Percentiles rank a stretch among this genome's conserved stretches.
Conservation (phyloP, 2,329 filamentous ascomycete species). For the Magnaporthiopsis poae region DNA sequence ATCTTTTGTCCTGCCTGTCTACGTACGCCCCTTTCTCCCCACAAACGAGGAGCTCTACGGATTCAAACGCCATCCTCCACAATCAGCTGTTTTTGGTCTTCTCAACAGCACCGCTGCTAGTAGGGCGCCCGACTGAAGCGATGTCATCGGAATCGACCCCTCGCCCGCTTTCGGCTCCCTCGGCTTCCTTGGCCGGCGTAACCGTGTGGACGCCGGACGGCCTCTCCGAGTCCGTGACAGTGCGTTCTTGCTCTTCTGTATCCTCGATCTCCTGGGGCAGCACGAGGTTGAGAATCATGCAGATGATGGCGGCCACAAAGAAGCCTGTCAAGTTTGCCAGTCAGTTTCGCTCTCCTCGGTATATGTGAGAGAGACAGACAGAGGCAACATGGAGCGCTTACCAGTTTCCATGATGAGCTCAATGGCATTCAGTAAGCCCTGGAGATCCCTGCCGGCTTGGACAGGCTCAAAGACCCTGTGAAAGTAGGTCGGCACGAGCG, state of each 20-base stretch:
- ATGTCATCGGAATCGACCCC: constrained; percentile 1
- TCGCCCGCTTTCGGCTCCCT: constrained; percentile 1
- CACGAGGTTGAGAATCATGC: constrained; percentile 62
- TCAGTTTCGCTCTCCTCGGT: not conserved
- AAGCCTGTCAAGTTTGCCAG: constrained; percentile 48
- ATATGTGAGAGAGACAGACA: not conserved
- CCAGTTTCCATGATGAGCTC: constrained; percentile 53
- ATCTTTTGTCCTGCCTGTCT: not conserved
- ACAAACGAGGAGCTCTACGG: not conserved
- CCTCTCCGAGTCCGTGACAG: constrained; percentile 8
- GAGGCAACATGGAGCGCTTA: not conserved
- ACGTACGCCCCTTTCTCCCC: not conserved
- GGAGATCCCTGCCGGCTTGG: constrained; percentile 56
- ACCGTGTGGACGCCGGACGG: constrained; percentile 4
- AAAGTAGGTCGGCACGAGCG: constrained; percentile 59
- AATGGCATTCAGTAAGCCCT: constrained; percentile 67
- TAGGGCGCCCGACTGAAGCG: not conserved
- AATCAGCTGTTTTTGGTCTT: constrained; percentile 1
- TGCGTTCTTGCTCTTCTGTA: constrained; percentile 41
- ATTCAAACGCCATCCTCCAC: not conserved
- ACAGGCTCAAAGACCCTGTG: constrained; percentile 61
- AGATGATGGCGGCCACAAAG: constrained; percentile 63
- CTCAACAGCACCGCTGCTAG: not conserved
- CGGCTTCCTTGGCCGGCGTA: not conserved
- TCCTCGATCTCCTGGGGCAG: constrained; percentile 70